Conservation (phyloP, 1,284 basidiomycete genomes). For the Ceratobasidium sp. region DNA sequence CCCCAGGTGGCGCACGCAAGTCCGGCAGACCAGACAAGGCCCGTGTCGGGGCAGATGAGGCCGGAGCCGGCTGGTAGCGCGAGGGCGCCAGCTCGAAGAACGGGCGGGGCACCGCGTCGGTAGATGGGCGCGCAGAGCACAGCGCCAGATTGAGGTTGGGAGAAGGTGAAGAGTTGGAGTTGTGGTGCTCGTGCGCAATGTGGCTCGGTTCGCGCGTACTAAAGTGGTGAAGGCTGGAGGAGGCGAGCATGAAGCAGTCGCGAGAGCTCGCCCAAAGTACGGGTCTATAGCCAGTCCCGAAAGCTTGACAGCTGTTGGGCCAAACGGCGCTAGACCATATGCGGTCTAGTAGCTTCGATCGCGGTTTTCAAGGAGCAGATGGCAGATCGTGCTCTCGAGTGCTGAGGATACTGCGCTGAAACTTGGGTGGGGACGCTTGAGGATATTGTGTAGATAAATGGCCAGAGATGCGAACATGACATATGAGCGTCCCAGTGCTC, state of each 20-base stretch:
- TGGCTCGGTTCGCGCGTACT: not conserved
- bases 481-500: not conserved
- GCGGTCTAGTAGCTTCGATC: constrained; percentile 3
- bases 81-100: not conserved
- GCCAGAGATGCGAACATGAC: constrained; percentile 1
- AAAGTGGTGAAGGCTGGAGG: constrained; percentile 8
- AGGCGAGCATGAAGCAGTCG: constrained; percentile 7
- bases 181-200: too few relatives aligned
- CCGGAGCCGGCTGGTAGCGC: not conserved
- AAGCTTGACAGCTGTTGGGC: not conserved
- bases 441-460: constrained; percentile 5
- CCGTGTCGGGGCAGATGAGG: too few relatives aligned
- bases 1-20: not conserved
- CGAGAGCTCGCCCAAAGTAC: not conserved
- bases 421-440: not conserved
- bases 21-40: too few relatives aligned
- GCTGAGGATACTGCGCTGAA: not conserved
- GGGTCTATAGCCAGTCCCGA: constrained; percentile 13
- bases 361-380: not conserved
- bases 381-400: constrained; percentile 3
- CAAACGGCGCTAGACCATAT: constrained; percentile 14
- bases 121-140: constrained; percentile 17
- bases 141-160: constrained; percentile 21
- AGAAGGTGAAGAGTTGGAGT: constrained; percentile 11
- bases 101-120: constrained; percentile 20